Evolutionary conservation across 441 rosid genomes (phyloP).

Genomic region (Capsella rubella): DNA sequence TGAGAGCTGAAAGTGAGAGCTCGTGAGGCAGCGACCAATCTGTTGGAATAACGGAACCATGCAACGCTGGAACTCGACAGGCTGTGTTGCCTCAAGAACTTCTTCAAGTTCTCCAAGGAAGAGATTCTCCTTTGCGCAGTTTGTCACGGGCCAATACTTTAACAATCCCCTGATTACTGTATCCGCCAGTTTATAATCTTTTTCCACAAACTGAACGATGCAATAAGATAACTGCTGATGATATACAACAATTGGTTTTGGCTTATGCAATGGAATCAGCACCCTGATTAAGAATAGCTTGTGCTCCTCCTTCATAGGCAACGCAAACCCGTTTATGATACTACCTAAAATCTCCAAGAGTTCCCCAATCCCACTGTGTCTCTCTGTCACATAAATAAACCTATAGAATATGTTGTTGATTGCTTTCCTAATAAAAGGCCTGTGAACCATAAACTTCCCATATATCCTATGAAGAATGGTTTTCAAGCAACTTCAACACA

Average conservation of each 20-base stretch:
- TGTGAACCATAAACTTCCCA: conserved; percentile 86
- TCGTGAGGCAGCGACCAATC: conserved; percentile 90
- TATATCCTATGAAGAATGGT: conserved; percentile 89
- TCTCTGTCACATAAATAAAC: conserved; percentile 89
- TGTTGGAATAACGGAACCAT: conserved; percentile 90
- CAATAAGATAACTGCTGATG: conserved; percentile 97
- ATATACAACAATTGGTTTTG: conserved; percentile 70
- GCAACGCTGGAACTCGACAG: conserved; percentile 90
- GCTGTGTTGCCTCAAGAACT: conserved; percentile 91
- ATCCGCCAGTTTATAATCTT: conserved; percentile 91
- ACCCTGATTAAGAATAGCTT: conserved; percentile 87
- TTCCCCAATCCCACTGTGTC: conserved; percentile 87
- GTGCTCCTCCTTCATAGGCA: conserved; percentile 98
- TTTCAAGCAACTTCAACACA: conserved; percentile 83
- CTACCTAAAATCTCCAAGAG: conserved; percentile 94
- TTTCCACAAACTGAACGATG: conserved; percentile 83
- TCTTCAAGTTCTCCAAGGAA: conserved; percentile 97
- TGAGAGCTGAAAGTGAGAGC: no score
- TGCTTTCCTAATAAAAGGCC: conserved; percentile 91
- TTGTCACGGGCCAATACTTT: conserved; percentile 94
- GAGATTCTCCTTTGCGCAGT: conserved; percentile 93
- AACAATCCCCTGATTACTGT: conserved; percentile 89
- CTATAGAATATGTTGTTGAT: conserved; percentile 87
- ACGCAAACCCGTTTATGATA: conserved; percentile 91
- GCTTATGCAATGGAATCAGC: conserved; percentile 93